Base-by-base conservation (phyloP, 495 filamentous ascomycete species). In the Xylaria bambusicola region DNA sequence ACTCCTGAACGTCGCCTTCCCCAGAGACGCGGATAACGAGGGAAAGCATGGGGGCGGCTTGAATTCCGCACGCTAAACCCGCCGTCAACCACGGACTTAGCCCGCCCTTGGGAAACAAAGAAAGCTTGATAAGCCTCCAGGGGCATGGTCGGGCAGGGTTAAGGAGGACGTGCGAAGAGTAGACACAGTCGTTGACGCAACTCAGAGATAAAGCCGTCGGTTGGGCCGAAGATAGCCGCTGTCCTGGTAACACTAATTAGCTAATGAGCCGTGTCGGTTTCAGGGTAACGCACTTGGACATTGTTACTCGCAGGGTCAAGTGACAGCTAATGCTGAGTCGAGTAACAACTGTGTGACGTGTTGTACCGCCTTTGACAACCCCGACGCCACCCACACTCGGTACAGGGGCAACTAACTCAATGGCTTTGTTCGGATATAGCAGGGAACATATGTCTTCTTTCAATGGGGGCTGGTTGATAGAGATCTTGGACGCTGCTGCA, bases 331-430 rank as follows among this genome's bases (percentile, higher is more conserved):
- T 33, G 29, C 5, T 5, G 29, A 33, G 29, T 33, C 10, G 10
- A 13, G 36, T 38, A 38, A 38, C 36, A 15, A 10, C n/a, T n/a
- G n/a, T n/a, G n/a, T n/a, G n/a, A n/a, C n/a, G n/a, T n/a, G n/a
- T n/a, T n/a, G n/a, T n/a, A n/a, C n/a, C n/a, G n/a, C n/a, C n/a
- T n/a, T n/a, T n/a, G n/a, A n/a, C n/a, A n/a, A 33, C 10, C 29
- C 58, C 58, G 58, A 60, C 58, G 58, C 58, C 58, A 60, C 58
- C 57, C 49, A 60, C 21, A n/a, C 38, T 17, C 8, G 21, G 17
- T 24, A 26, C 13, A 20, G 18, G 20, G 24, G 18, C 40, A 38
- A 40, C 27, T 23, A 13, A 26, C 23, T n/a, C n/a, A n/a, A n/a
- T 47, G 44, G 42, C 42, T 57, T 38, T 13, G 31, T 13, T 20